Evolutionary conservation across 306 rosid species (phyloP).

Genomic region (Quercus dentata): DNA sequence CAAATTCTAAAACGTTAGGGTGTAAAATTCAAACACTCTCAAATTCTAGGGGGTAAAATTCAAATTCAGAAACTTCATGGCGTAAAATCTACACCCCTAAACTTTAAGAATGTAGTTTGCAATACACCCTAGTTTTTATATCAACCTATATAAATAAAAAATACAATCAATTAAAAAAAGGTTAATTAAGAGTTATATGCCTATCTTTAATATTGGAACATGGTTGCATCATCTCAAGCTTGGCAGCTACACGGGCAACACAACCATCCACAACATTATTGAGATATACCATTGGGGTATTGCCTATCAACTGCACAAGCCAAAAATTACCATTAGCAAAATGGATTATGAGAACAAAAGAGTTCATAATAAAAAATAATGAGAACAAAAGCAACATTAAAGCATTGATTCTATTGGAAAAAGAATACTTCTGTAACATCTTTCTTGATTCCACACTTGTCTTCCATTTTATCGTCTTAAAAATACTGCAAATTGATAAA

Average conservation of each 20-base stretch:
- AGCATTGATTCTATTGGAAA: not conserved
- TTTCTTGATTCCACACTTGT: constrained; percentile 33
- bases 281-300: constrained; percentile 71
- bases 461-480: constrained; percentile 42
- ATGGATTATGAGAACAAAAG: not conserved
- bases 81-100: too few species aligned
- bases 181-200: too few species aligned
- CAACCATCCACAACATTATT: constrained; percentile 71
- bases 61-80: too few species aligned
- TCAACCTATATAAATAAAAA: too few species aligned
- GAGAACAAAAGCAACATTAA: not conserved
- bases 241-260: constrained; percentile 70
- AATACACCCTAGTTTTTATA: too few species aligned
- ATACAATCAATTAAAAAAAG: too few species aligned
- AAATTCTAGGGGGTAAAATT: too few species aligned
- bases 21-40: too few species aligned
- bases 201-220: constrained; percentile 80
- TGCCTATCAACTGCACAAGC: constrained; percentile 54
- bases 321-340: not conserved
- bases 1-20: too few species aligned
- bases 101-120: too few species aligned
- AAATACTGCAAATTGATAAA: not conserved
- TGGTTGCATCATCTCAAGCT: constrained; percentile 74
- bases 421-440: constrained; percentile 52
- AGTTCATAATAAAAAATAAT: too few species aligned